Conservation (phyloP, 176 grass and related monocot genomes). For the Musa acuminata region DNA sequence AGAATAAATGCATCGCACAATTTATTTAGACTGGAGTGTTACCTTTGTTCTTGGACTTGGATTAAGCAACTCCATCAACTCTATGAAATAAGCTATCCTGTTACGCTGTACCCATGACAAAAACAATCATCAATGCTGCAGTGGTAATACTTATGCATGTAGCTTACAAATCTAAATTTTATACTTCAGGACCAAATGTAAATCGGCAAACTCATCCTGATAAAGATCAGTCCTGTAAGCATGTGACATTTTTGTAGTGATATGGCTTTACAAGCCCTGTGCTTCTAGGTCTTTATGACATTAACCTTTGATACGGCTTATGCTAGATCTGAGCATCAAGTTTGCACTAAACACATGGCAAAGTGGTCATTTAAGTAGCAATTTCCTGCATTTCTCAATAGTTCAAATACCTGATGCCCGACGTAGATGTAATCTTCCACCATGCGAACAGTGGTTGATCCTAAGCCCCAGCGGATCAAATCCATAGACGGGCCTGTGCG, state of each 20-base stretch:
- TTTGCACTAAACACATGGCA: not conserved
- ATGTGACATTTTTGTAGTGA: not conserved
- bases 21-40: not conserved
- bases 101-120: conserved; percentile 57
- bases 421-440: conserved; percentile 98
- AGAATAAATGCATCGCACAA: not conserved
- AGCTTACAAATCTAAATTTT: too few relatives aligned
- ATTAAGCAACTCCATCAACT: conserved; percentile 88
- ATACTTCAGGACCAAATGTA: not conserved
- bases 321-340: not conserved
- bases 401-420: conserved; percentile 49
- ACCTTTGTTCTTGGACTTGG: conserved; percentile 59
- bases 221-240: not conserved
- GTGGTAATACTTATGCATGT: not conserved
- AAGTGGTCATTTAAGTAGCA: not conserved
- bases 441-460: conserved; percentile 82
- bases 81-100: conserved; percentile 73
- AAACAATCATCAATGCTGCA: conserved; percentile 12
- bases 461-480: conserved; percentile 77
- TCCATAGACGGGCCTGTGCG: conserved; percentile 57
- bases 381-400: too few relatives aligned
- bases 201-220: not conserved
- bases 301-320: not conserved
- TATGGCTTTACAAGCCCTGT: not conserved
- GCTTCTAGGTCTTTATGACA: not conserved